These are phyloP conservation scores for Hyphopichia buzzinii DNA, from an alignment of 1,139 yeast species.

Conservation along the genomic window DNA sequence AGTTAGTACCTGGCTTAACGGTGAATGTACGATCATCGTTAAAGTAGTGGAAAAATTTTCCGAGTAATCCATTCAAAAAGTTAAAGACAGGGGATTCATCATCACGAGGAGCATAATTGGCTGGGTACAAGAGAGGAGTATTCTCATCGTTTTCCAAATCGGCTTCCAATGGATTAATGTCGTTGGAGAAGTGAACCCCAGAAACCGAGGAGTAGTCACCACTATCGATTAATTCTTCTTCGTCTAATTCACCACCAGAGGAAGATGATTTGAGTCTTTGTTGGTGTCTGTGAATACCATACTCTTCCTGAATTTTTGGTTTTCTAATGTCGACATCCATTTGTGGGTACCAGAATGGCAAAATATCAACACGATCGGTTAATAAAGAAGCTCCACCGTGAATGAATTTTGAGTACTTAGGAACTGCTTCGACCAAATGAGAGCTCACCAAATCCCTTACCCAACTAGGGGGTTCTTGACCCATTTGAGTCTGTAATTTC, in stretches of 20 bases:
- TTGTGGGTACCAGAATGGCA: slow-evolving; percentile 98
- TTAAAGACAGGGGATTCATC: slow-evolving; percentile 28
- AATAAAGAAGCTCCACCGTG: slow-evolving; percentile 91
- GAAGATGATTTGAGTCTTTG: slow-evolving; percentile 32
- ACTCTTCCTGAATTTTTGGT: slow-evolving; percentile 66
- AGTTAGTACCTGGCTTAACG: slow-evolving; percentile 79
- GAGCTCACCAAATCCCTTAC: slow-evolving; percentile 87
- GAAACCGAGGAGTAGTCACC: slow-evolving; percentile 36
- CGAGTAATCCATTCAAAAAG: slow-evolving; percentile 33
- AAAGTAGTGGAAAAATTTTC: slow-evolving; percentile 44
- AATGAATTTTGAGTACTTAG: slow-evolving; percentile 93
- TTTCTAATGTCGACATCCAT: slow-evolving; percentile 94
- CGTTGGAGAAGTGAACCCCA: slow-evolving; percentile 48
- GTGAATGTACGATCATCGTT: slow-evolving; percentile 70
- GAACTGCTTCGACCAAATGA: slow-evolving; percentile 96
- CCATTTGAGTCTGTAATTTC: slow-evolving; percentile 93
- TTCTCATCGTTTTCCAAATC: slow-evolving; percentile 38
- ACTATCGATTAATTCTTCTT: slow-evolving; percentile 40
- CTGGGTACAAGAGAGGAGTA: slow-evolving; percentile 41
- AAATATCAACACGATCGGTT: slow-evolving; percentile 75
- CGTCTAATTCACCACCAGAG: slow-evolving; percentile 51
- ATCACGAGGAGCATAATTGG: slow-evolving; percentile 26
- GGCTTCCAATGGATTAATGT: slow-evolving; percentile 47
- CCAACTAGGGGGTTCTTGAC: slow-evolving; percentile 99
- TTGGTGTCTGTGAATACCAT: slow-evolving; percentile 50